Evolutionary conservation across 2,329 filamentous ascomycete species (phyloP).

Genomic region (Plenodomus biglobosus): DNA sequence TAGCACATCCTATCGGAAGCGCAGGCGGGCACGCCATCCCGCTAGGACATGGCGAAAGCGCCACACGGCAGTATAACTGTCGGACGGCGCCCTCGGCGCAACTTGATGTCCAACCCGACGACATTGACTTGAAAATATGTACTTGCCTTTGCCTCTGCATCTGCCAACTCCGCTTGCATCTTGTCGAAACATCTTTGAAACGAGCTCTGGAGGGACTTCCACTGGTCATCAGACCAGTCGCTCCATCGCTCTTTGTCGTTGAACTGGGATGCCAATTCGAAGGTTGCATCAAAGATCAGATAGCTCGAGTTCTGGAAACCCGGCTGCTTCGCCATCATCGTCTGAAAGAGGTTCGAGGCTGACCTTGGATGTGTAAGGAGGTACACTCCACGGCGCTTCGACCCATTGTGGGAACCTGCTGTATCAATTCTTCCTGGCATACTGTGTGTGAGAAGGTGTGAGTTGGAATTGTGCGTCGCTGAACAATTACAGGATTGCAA

Average conservation of each 20-base stretch:
- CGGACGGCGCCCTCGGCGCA: neutral
- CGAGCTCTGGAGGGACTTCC: conserved; percentile 4
- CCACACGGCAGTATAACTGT: neutral
- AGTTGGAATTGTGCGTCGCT: neutral
- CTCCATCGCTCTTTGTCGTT: conserved; percentile 8
- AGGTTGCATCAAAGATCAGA: conserved; percentile 15
- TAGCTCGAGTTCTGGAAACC: conserved; percentile 16
- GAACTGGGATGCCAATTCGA: conserved; percentile 3
- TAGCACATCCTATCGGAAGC: conserved; percentile 1
- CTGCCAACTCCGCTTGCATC: conserved; percentile 17
- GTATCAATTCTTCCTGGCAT: conserved; percentile 14
- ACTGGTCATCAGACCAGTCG: conserved; percentile 11
- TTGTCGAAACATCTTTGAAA: conserved; percentile 9
- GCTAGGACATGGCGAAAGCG: conserved; percentile 2
- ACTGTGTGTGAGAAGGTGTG: neutral
- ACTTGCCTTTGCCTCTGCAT: conserved; percentile 17
- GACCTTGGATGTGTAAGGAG: conserved; percentile 21
- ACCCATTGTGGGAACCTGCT: neutral
- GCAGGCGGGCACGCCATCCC: conserved; percentile 10
- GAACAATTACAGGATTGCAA: neutral
- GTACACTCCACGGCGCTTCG: conserved; percentile 12
- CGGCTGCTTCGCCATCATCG: conserved; percentile 22
- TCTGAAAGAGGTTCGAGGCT: conserved; percentile 22
- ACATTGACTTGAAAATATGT: neutral
- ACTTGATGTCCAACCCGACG: neutral